Conservation (phyloP, 495 filamentous ascomycete species). For the Filosporella fistucella region DNA sequence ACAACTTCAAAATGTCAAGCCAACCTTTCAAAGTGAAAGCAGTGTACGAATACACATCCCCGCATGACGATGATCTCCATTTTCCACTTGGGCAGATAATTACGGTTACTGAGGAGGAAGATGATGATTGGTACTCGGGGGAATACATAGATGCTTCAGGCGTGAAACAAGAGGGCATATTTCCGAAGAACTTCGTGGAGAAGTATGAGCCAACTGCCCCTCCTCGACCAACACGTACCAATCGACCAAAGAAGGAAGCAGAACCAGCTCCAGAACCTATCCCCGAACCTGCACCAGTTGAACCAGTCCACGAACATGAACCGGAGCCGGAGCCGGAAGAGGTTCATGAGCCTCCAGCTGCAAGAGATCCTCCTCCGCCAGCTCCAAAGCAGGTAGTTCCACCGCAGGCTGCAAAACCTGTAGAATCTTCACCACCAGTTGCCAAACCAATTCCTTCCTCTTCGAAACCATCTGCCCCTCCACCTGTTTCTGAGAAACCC, state of each 20-base stretch:
- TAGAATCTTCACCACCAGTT: conserved; percentile 22
- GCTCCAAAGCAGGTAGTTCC: conserved; percentile 14
- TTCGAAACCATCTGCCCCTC: conserved; percentile 41
- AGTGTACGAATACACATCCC: conserved; percentile 86
- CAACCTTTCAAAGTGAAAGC: conserved; percentile 92
- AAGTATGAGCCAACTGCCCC: conserved; percentile 88
- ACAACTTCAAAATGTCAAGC: conserved; percentile 56
- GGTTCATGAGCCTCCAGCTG: conserved; percentile 33
- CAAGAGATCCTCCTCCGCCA: conserved; percentile 36
- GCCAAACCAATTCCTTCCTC: conserved; percentile 38
- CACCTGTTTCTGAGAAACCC: conserved; percentile 76
- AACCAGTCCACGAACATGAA: conserved; percentile 25
- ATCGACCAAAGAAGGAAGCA: conserved; percentile 74
- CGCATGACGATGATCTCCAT: conserved; percentile 89
- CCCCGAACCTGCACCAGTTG: conserved; percentile 9
- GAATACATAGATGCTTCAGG: conserved; percentile 78
- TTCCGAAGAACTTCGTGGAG: conserved; percentile 96
- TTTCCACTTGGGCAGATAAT: conserved; percentile 85
- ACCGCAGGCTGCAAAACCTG: not conserved
- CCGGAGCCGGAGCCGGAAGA: conserved; percentile 34
- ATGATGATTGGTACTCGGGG: conserved; percentile 91
- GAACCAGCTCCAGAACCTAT: conserved; percentile 30
- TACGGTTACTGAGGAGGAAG: conserved; percentile 87
- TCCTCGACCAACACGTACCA: conserved; percentile 69
- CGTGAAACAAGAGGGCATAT: conserved; percentile 77